Base-by-base conservation (phyloP, 2,329 filamentous ascomycete species). In the Bipolaris victoriae region DNA sequence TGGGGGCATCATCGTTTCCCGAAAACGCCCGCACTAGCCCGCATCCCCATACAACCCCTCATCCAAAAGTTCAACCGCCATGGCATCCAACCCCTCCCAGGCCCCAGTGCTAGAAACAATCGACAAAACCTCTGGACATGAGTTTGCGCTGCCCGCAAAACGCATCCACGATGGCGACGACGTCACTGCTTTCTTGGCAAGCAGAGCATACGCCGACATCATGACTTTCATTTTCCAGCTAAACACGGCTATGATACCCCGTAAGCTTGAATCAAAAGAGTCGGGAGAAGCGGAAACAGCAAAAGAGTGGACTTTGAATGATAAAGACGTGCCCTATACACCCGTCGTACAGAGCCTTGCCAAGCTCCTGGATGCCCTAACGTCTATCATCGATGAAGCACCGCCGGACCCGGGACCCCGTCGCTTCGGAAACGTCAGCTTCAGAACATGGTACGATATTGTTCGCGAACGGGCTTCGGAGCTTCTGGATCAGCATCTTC, bases 371-470 rank as follows among this genome's bases (percentile, higher is more conserved):
- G 77, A 81, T 5, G 84, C 81, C 47, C 80, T 96, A 13, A 84
- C 86, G 49, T 78, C 78, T 7, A 83, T 96, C 48, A 86, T 97
- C 49, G 85, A 89, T 15, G 87, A 93, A 70, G 90, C 88, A 0
- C 94, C 93, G 1, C 94, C 94, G 0, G 90, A 96, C 68, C 86
- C 87, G 6, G 93, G 93, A 13, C 93, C 94, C 16, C 84, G 94
- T 51, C 84, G 95, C 61, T 99, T 98, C 73, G 95, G 95, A 33
- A 99, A 99, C 74, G 81, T 91, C 44, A 94, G 90, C 69, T 99
- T 97, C 76, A 84, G 93, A 29, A 90, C 82, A 64, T 99, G 95
- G 94, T 85, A 89, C 74, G 80, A 84, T 46, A 77, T 92, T 29
- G 81, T 95, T 11, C 86, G 88, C 64, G 82, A 85, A 52, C 81